phyloP scores from a whole-genome alignment of 352 stramenopile species.

The Albugo candida region DNA sequence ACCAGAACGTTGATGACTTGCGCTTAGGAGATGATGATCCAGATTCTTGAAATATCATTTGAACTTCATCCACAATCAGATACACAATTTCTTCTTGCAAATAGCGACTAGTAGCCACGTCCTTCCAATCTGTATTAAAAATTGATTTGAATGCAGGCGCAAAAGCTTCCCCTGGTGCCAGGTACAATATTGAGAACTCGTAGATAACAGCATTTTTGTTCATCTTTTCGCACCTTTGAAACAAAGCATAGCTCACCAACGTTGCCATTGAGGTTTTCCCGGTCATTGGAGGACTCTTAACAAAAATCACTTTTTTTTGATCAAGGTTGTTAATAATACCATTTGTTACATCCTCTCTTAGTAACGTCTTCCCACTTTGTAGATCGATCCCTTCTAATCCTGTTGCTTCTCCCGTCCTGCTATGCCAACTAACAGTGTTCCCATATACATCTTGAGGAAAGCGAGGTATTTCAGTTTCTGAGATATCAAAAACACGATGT shows the following conservation, averaged over 20 bases:
- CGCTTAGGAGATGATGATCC: neutral
- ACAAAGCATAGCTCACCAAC: constrained; percentile 2
- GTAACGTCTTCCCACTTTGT: constrained; percentile 1
- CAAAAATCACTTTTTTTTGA: constrained; percentile 2
- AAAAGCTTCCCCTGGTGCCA: neutral
- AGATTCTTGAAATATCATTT: constrained; percentile 1
- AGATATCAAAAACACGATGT: too few relatives aligned
- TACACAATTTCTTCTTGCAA: constrained; percentile 3
- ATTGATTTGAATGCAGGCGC: too few relatives aligned
- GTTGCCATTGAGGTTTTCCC: constrained; percentile 5
- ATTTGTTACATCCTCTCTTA: neutral
- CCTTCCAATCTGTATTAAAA: too few relatives aligned
- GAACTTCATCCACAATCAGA: constrained; percentile 5
- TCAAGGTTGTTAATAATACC: constrained; percentile 4
- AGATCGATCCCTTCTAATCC: constrained; percentile 1
- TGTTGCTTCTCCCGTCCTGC: neutral
- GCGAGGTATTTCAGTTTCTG: too few relatives aligned
- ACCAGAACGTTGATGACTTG: constrained; percentile 2
- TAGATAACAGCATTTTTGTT: neutral
- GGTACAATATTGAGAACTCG: neutral
- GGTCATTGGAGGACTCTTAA: constrained; percentile 7
- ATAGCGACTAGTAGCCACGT: too few relatives aligned
- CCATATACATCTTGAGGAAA: too few relatives aligned
- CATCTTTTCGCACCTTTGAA: neutral
- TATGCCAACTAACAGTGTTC: too few relatives aligned